phyloP scores from a whole-genome alignment of 225 moss, liverwort and hornwort genomes.

The Pseudisothecium myosuroides region DNA sequence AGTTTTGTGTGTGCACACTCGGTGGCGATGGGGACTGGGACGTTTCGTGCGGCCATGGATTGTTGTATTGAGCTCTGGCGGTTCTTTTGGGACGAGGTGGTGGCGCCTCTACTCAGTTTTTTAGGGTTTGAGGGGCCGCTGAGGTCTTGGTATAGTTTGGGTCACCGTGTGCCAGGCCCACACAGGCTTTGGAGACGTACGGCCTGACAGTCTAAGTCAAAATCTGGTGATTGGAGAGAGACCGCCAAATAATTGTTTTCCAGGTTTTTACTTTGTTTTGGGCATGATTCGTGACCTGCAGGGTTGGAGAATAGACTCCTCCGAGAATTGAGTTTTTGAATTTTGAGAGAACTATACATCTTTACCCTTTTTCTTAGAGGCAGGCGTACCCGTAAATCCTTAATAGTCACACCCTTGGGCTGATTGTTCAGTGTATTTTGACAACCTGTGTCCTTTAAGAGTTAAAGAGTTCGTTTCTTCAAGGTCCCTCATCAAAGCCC shows the following conservation, averaged over 20 bases:
- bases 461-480: neutral
- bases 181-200: neutral
- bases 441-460: too few species aligned
- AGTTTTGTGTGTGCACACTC: neutral
- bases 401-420: neutral
- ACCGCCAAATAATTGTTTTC: neutral
- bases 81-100: neutral
- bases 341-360: neutral
- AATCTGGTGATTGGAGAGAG: neutral
- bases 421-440: neutral
- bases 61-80: neutral
- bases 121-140: neutral
- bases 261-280: too few species aligned
- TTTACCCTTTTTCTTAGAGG: neutral
- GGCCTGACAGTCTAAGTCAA: neutral
- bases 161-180: neutral
- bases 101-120: neutral
- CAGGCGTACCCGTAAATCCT: neutral
- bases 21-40: neutral
- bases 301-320: neutral
- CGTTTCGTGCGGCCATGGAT: neutral
- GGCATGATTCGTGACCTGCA: neutral
- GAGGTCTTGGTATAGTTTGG: neutral
- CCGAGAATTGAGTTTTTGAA: neutral
- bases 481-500: neutral